These are phyloP conservation scores for Anthracocystis walkeri DNA, from an alignment of 1,284 basidiomycete genomes.

Conservation along the genomic window DNA sequence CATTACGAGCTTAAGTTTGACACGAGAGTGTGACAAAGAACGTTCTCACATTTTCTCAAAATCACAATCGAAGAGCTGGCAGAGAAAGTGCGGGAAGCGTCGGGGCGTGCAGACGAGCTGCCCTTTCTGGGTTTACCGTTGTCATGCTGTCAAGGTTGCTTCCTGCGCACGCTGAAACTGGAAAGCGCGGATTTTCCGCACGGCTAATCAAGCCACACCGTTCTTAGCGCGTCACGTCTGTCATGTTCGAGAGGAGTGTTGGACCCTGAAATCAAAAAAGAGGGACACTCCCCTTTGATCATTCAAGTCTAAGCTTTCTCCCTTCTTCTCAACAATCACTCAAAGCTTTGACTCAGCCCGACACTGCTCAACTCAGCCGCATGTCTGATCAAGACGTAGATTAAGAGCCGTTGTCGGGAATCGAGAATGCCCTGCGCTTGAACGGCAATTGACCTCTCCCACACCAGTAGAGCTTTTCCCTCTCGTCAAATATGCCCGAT, in stretches of 20 bases:
- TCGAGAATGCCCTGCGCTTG: too few species aligned
- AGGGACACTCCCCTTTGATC: not conserved
- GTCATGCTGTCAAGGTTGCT: not conserved
- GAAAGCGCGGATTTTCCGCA: not conserved
- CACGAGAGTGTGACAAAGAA: not conserved
- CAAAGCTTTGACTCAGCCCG: not conserved
- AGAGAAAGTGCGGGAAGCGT: too few species aligned
- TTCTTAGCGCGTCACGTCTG: not conserved
- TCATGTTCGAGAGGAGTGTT: not conserved
- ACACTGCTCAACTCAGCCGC: constrained; percentile 2
- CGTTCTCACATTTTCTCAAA: not conserved
- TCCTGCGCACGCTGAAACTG: too few species aligned
- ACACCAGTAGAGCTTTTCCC: not conserved
- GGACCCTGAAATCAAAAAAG: constrained; percentile 17
- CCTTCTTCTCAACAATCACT: not conserved
- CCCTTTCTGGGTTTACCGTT: not conserved
- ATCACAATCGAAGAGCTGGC: not conserved
- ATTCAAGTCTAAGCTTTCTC: not conserved
- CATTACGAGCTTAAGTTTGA: not conserved
- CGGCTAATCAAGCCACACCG: not conserved
- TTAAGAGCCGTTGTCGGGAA: too few species aligned
- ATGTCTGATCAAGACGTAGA: too few species aligned
- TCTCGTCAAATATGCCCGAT: too few species aligned
- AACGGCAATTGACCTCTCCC: too few species aligned
- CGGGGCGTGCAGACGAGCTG: too few species aligned